A percentile compares a stretch with the other conserved stretches of the same genome.
Conservation (phyloP, 1,139 yeast genomes). For the Pneumocystis canis region DNA sequence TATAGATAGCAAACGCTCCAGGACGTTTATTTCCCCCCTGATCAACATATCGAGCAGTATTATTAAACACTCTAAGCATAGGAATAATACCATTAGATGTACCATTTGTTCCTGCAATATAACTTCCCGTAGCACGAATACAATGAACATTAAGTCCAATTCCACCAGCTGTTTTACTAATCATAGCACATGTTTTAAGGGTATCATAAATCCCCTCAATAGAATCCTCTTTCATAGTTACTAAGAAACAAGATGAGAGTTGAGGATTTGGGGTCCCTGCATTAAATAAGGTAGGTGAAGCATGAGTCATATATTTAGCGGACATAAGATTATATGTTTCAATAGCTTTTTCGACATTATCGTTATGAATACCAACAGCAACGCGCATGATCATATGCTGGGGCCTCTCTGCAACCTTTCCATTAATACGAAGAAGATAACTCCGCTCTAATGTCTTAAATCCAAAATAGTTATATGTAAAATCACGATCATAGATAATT, state of each 20-base stretch:
- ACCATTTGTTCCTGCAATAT: slow-evolving; percentile 81
- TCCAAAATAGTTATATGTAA: slow-evolving; percentile 70
- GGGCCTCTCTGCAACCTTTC: slow-evolving; percentile 75
- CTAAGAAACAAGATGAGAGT: slow-evolving; percentile 78
- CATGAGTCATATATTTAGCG: slow-evolving; percentile 69
- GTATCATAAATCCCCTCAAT: slow-evolving; percentile 84
- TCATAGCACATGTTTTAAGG: slow-evolving; percentile 69
- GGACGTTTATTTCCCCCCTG: slow-evolving; percentile 94
- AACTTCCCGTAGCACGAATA: slow-evolving; percentile 72
- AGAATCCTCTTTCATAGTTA: slow-evolving; percentile 80
- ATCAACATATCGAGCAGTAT: slow-evolving; percentile 83
- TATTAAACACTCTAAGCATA: slow-evolving; percentile 78
- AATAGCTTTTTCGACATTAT: slow-evolving; percentile 50
- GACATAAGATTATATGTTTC: slow-evolving; percentile 82
- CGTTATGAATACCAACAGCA: slow-evolving; percentile 74
- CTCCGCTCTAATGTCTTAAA: slow-evolving; percentile 79
- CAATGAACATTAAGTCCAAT: slow-evolving; percentile 75
- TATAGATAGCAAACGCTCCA: slow-evolving; percentile 77
- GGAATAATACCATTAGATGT: slow-evolving; percentile 80
- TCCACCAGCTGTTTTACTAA: slow-evolving; percentile 85
- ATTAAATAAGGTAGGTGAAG: slow-evolving; percentile 77
- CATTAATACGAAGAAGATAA: slow-evolving; percentile 53
- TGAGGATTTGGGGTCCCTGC: slow-evolving; percentile 82
- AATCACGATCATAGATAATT: slow-evolving; percentile 70
- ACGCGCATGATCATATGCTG: slow-evolving; percentile 85